Conservation (phyloP, 129 eudicot genomes). For the Flaveria bidentis region DNA sequence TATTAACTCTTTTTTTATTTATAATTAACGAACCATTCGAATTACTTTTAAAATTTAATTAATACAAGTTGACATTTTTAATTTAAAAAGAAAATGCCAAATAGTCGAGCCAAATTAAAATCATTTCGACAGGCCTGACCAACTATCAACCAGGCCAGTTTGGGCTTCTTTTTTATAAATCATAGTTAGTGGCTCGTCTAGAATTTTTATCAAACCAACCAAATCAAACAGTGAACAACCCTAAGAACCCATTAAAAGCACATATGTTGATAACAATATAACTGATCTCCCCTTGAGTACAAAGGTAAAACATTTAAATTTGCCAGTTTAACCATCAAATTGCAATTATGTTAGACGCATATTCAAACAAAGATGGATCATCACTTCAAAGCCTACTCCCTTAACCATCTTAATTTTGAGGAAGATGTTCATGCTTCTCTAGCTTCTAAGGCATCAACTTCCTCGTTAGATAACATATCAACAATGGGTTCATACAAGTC, state of each 20-base stretch:
- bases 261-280: slow-evolving; percentile 3
- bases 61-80: too few species aligned
- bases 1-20: too few species aligned
- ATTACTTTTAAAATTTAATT: too few species aligned
- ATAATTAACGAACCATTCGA: too few species aligned
- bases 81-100: too few species aligned
- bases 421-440: slow-evolving; percentile 49
- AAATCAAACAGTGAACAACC: not conserved
- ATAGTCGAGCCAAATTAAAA: too few species aligned
- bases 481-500: slow-evolving; percentile 88
- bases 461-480: slow-evolving; percentile 88
- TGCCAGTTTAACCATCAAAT: not conserved
- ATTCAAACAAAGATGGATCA: not conserved
- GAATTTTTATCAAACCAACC: too few species aligned
- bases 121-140: too few species aligned
- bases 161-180: too few species aligned
- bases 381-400: not conserved
- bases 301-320: not conserved
- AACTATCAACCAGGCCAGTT: too few species aligned
- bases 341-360: not conserved
- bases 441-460: slow-evolving; percentile 87
- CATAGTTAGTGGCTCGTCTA: too few species aligned
- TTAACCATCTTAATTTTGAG: not conserved
- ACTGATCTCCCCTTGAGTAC: not conserved
- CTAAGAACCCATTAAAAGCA: not conserved